Evolutionary conservation across 2,329 filamentous ascomycete genomes (phyloP).

Genomic region (Hysterium pulicare): DNA sequence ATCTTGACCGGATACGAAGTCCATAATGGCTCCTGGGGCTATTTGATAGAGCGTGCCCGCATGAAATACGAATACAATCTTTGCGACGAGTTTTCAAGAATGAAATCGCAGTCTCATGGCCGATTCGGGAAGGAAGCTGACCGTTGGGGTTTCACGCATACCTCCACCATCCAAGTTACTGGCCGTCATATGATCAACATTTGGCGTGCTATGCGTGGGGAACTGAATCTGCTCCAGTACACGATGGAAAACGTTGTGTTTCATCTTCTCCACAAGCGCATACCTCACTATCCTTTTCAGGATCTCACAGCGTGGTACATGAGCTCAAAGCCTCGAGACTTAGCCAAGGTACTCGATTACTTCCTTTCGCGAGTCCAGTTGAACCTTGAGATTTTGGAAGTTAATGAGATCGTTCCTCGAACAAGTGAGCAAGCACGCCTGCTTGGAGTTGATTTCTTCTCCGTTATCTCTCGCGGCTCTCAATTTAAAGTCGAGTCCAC

Average conservation of each 20-base stretch:
- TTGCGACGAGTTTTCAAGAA: conserved; percentile 85
- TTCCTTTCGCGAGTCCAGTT: conserved; percentile 72
- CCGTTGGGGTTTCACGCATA: conserved; percentile 90
- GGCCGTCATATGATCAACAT: conserved; percentile 96
- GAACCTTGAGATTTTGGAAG: conserved; percentile 85
- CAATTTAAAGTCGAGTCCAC: conserved; percentile 99
- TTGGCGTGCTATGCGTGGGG: conserved; percentile 93
- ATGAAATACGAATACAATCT: conserved; percentile 86
- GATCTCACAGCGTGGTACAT: conserved; percentile 81
- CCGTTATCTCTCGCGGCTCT: conserved; percentile 88
- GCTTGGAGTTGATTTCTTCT: conserved; percentile 93
- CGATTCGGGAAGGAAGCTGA: conserved; percentile 83
- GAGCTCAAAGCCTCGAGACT: conserved; percentile 63
- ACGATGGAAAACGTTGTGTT: conserved; percentile 95
- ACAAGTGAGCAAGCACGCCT: conserved; percentile 93
- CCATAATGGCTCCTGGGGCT: conserved; percentile 91
- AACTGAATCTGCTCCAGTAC: conserved; percentile 87
- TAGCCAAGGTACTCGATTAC: conserved; percentile 74
- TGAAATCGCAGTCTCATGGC: conserved; percentile 79
- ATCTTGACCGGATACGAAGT: conserved; percentile 94
- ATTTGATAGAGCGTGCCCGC: conserved; percentile 83
- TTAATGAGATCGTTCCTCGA: conserved; percentile 81
- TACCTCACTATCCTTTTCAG: conserved; percentile 80
- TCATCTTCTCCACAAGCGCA: conserved; percentile 79
- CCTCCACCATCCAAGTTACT: conserved; percentile 87